Percentiles rank a stretch among this genome's conserved stretches.
Evolutionary conservation across 805 yeast species (phyloP).

Genomic region (Saccharomycopsis babjevae): DNA sequence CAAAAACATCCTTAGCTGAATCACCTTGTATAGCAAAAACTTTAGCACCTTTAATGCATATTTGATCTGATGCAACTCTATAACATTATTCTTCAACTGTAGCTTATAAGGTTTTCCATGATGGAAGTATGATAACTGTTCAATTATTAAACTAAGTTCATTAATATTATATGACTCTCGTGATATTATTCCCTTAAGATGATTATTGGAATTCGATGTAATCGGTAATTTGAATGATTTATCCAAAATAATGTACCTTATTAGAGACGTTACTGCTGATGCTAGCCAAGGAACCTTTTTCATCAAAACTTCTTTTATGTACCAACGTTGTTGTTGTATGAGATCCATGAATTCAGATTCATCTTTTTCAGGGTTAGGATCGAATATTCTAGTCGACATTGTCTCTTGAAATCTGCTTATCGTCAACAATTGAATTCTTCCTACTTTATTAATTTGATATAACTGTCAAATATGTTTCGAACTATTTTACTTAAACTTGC

Average conservation of each 20-base stretch:
- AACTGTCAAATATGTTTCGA: background rate
- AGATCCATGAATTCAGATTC: slow-evolving; percentile 6
- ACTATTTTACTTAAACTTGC: background rate
- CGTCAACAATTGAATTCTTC: no score
- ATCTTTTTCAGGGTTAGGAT: background rate
- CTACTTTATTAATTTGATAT: background rate
- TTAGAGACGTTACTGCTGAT: slow-evolving; percentile 8
- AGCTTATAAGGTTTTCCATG: slow-evolving; percentile 8
- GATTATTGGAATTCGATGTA: slow-evolving; percentile 14
- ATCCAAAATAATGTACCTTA: slow-evolving; percentile 12
- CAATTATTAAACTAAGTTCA: slow-evolving; percentile 5
- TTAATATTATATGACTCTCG: slow-evolving; percentile 12
- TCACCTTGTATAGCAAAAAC: slow-evolving; percentile 7
- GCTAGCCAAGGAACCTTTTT: slow-evolving; percentile 15
- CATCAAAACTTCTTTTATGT: slow-evolving; percentile 11
- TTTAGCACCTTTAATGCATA: slow-evolving; percentile 2
- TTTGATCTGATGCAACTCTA: slow-evolving; percentile 12
- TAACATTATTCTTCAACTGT: slow-evolving; percentile 1
- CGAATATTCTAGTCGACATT: background rate
- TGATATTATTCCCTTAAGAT: slow-evolving; percentile 13
- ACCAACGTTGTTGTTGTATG: slow-evolving; percentile 15
- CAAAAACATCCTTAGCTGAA: slow-evolving; percentile 4
- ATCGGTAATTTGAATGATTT: slow-evolving; percentile 17
- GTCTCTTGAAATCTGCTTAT: background rate
- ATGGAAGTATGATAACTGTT: slow-evolving; percentile 8